Percentiles rank a stretch among this genome's conserved stretches.
Conservation (phyloP, 805 yeast species). For the Candida fluviatilis region DNA sequence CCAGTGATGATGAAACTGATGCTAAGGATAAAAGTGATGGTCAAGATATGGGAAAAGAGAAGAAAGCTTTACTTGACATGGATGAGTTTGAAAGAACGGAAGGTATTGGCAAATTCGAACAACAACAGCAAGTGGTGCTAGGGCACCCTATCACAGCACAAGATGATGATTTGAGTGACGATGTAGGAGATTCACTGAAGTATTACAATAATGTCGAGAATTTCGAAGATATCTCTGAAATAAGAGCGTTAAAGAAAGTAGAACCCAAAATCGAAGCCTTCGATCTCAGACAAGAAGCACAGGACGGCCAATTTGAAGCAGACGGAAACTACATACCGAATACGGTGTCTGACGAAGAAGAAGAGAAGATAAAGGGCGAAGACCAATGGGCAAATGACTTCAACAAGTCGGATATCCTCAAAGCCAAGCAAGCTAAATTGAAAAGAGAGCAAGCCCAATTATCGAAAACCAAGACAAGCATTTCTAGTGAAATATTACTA, state of each 20-base stretch:
- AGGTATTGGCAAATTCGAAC: slow-evolving; percentile 4
- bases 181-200: slow-evolving; percentile 7
- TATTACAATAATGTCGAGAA: slow-evolving; percentile 29
- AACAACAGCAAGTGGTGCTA: slow-evolving; percentile 3
- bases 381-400: slow-evolving; percentile 15
- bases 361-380: slow-evolving; percentile 20
- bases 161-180: slow-evolving; percentile 16
- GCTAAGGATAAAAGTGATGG: slow-evolving; percentile 47
- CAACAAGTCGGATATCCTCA: slow-evolving; percentile 17
- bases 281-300: slow-evolving; percentile 51
- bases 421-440: slow-evolving; percentile 42
- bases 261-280: slow-evolving; percentile 59
- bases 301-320: slow-evolving; percentile 57
- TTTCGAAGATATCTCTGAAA: slow-evolving; percentile 6
- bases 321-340: slow-evolving; percentile 54
- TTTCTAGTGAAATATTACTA: slow-evolving; percentile 12
- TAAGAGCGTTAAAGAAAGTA: slow-evolving; percentile 9
- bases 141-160: slow-evolving; percentile 5
- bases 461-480: slow-evolving; percentile 8
- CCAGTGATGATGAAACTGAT: slow-evolving; percentile 17
- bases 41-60: slow-evolving; percentile 23
- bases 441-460: slow-evolving; percentile 27
- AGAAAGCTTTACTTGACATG: slow-evolving; percentile 42
- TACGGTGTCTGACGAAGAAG: slow-evolving; percentile 27
- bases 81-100: slow-evolving; percentile 11